Conservation (phyloP, 805 yeast species). For the Saturnispora galanensis region DNA sequence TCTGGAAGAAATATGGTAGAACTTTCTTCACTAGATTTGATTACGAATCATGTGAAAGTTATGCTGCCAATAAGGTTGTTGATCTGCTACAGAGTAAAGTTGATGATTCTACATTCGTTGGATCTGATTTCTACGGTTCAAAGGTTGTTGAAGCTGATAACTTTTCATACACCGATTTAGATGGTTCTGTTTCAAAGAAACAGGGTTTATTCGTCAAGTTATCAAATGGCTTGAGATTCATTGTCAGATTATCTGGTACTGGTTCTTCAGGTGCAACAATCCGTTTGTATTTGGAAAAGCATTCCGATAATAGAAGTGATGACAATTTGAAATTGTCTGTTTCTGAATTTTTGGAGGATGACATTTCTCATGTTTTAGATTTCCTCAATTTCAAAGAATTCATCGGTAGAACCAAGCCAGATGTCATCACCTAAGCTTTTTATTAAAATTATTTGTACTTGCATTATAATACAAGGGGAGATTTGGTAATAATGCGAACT, state of each 20-base stretch:
- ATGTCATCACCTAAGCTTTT: slow-evolving; percentile 59
- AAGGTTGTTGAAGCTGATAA: slow-evolving; percentile 71
- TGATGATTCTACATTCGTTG: slow-evolving; percentile 33
- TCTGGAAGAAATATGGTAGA: slow-evolving; percentile 91
- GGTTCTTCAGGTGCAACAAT: slow-evolving; percentile 98
- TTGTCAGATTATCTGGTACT: slow-evolving; percentile 90
- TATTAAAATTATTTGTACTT: neutral
- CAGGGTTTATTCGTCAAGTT: slow-evolving; percentile 87
- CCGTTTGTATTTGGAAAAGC: slow-evolving; percentile 82
- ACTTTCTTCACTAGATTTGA: slow-evolving; percentile 96
- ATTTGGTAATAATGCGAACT: too few relatives aligned
- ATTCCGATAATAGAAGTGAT: slow-evolving; percentile 47
- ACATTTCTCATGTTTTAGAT: slow-evolving; percentile 51
- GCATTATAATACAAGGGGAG: neutral
- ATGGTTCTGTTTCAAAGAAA: slow-evolving; percentile 77
- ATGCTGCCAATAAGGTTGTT: slow-evolving; percentile 65
- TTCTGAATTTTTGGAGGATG: slow-evolving; percentile 56
- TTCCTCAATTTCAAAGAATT: slow-evolving; percentile 64
- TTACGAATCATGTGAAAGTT: slow-evolving; percentile 71
- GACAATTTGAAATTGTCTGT: slow-evolving; percentile 39
- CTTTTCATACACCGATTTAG: slow-evolving; percentile 87
- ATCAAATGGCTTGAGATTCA: slow-evolving; percentile 72
- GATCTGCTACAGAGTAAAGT: slow-evolving; percentile 36
- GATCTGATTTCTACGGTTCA: slow-evolving; percentile 39
- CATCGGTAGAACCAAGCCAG: slow-evolving; percentile 79